Evolutionary conservation across 75 land plant species (phyloP).

Genomic region (Adiantum capillusveneris): DNA sequence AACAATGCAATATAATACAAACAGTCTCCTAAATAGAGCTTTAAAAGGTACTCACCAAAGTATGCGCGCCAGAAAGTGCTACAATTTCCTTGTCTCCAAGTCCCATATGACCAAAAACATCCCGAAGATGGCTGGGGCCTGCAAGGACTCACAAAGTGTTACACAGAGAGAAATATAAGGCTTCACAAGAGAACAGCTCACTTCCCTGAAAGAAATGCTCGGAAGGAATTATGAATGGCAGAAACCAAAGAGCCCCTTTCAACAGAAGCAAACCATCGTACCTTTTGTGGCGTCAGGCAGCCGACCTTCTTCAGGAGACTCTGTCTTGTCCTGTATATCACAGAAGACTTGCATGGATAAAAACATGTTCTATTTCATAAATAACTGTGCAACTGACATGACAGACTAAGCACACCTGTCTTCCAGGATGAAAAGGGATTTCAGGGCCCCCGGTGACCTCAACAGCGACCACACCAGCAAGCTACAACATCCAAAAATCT

Average conservation of each 20-base stretch:
- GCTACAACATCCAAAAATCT: no score
- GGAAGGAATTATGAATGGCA: no score
- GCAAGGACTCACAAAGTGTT: no score
- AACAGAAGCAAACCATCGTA: no score
- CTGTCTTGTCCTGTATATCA: slow-evolving; percentile 57
- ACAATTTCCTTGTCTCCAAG: slow-evolving; percentile 84
- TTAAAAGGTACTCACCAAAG: slow-evolving; percentile 45
- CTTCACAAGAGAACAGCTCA: no score
- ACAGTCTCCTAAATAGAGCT: no score
- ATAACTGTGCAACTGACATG: no score
- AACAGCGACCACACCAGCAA: slow-evolving; percentile 96
- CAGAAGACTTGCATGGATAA: no score
- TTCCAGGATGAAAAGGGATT: slow-evolving; percentile 86
- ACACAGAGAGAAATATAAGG: no score
- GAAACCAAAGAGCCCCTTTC: no score
- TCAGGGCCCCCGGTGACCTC: slow-evolving; percentile 97
- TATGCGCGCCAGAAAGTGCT: slow-evolving; percentile 92
- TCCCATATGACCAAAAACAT: slow-evolving; percentile 76
- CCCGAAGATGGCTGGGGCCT: slow-evolving; percentile 80
- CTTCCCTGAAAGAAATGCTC: no score
- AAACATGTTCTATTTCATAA: no score
- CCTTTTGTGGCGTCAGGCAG: slow-evolving; percentile 89
- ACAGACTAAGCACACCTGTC: slow-evolving; percentile 63
- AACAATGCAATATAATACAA: not conserved
- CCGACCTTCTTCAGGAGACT: slow-evolving; percentile 79